Conservation (phyloP, 371 early-diverging fungal genomes). For the Haplosporangium sp. region DNA sequence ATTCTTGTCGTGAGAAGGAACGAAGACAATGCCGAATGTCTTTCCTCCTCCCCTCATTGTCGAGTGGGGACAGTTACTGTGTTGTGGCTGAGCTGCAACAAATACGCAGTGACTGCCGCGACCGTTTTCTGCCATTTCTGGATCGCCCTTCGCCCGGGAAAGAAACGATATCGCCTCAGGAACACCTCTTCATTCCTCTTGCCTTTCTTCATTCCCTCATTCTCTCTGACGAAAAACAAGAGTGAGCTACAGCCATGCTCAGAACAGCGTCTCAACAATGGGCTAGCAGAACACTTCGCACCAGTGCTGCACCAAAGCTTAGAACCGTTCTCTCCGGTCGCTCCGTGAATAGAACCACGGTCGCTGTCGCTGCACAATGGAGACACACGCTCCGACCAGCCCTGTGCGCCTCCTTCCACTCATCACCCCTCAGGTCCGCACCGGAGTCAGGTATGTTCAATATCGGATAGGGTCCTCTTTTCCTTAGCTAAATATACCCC, state of each 20-base stretch:
- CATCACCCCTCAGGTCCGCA: slow-evolving; percentile 17
- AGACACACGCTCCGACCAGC: slow-evolving; percentile 23
- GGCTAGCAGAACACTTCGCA: slow-evolving; percentile 14
- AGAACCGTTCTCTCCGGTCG: slow-evolving; percentile 8
- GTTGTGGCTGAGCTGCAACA: not conserved
- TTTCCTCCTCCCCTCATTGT: not conserved
- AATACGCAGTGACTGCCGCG: not conserved
- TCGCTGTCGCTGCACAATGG: not conserved
- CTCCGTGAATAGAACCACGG: not conserved
- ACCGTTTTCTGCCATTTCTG: not conserved
- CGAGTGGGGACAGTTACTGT: not conserved
- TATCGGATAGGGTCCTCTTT: not conserved
- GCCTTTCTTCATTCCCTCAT: not conserved
- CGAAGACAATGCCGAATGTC: not conserved
- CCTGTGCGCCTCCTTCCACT: slow-evolving; percentile 40
- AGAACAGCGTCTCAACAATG: slow-evolving; percentile 39
- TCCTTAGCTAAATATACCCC: not conserved
- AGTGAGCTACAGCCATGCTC: slow-evolving; percentile 27
- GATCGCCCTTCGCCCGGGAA: too few relatives aligned
- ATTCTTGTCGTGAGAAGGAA: not conserved
- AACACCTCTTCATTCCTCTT: slow-evolving; percentile 3
- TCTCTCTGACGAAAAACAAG: slow-evolving; percentile 1
- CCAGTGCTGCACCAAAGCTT: slow-evolving; percentile 8
- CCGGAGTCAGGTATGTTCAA: slow-evolving; percentile 26
- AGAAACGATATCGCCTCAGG: not conserved